Conservation (phyloP, 1,284 basidiomycete species). For the Sporisorium sorghi region DNA sequence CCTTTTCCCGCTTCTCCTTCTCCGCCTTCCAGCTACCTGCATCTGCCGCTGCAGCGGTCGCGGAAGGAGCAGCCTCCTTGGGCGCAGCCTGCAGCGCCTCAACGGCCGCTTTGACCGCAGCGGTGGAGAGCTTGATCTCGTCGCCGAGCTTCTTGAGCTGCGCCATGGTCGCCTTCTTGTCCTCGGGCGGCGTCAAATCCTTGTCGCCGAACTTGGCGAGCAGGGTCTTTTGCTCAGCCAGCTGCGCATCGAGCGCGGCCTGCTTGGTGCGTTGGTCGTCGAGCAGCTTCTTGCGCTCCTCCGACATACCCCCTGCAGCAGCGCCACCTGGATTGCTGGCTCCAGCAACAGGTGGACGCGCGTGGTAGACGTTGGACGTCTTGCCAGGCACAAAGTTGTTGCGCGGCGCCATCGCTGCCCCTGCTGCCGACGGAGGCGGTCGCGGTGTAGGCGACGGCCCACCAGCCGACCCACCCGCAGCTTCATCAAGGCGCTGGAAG, state of each 20-base stretch:
- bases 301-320: constrained; percentile 31
- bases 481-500: constrained; percentile 69
- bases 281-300: constrained; percentile 70
- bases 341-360: constrained; percentile 38
- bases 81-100: constrained; percentile 67
- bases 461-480: constrained; percentile 76
- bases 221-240: constrained; percentile 88
- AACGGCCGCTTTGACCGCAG: constrained; percentile 67
- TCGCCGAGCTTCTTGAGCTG: constrained; percentile 82
- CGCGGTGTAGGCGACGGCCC: constrained; percentile 82
- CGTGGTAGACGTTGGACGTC: constrained; percentile 62
- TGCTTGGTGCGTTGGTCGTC: constrained; percentile 75
- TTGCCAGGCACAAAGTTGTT: constrained; percentile 61
- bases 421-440: constrained; percentile 53
- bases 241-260: constrained; percentile 81
- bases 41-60: constrained; percentile 36
- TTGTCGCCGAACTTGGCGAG: constrained; percentile 77
- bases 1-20: constrained; percentile 79
- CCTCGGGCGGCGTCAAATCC: constrained; percentile 76
- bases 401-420: constrained; percentile 26
- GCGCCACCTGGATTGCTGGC: constrained; percentile 3
- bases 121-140: constrained; percentile 77
- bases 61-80: constrained; percentile 40
- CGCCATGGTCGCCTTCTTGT: constrained; percentile 84
- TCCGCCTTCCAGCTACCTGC: constrained; percentile 73